Base-by-base conservation (phyloP, 257 asterid genomes). In the Hygrophila difformis region DNA sequence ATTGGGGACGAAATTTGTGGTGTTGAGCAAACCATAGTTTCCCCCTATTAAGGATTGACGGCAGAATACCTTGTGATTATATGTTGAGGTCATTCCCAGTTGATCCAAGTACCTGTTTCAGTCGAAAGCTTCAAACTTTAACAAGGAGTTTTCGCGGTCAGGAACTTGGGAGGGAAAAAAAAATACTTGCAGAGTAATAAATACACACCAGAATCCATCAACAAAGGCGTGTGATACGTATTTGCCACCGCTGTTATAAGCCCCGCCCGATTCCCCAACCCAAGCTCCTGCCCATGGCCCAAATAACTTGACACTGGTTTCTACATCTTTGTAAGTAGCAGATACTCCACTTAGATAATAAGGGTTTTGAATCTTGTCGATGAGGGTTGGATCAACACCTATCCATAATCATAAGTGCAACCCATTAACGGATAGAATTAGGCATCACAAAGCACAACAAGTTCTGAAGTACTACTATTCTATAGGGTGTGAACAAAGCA, bases 231-330 rank as follows among this genome's bases (percentile, higher is more conserved):
- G 79, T 0, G 94, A 87, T 5, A 84, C 86, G 45, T 70, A 50
- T 71, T 63, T 82, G 49, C 96, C 93, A 44, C 96, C 94, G 63
- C 93, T 87, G 33, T 77, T 87, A 12, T 71, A 87, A 42, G 96
- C 94, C 6, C 96, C 96, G 49, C 94, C 96, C 7, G 94, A 51
- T 62, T 87, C 97, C 44, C 97, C 93, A 13, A 87, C 81, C 97
- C 97, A 87, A 11, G 89, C 78, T 29, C 75, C 66, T 1, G 89
- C 2, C 83, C 83, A 77, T 12, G 89, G 91, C 20, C 81, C 85
- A 14, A 60, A 64, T 15, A 15, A 13, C 38, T 64, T 50, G 13
- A 74, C 66, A 43, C 60, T 63, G 20, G 20, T 58, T 0, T 76
- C 55, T 33, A 64, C 44, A 20, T 69, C 84, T 28, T 62, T 68